A percentile compares a stretch with the other conserved stretches of the same genome.
phyloP scores from a whole-genome alignment of 1,139 yeast species.

The Kodamaea fungicola region DNA sequence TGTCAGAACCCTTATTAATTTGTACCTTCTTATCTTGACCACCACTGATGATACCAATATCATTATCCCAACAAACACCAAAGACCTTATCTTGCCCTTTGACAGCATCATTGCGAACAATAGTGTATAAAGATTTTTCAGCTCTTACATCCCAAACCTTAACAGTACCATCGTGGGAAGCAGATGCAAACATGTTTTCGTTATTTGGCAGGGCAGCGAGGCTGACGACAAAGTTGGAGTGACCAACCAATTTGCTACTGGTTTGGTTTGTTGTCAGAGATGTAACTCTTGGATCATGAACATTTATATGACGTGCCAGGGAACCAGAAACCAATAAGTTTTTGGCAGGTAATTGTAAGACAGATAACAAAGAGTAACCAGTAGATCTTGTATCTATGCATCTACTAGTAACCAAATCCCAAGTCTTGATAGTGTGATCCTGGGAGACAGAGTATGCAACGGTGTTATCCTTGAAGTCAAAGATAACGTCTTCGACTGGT shows the following conservation, averaged over 20 bases:
- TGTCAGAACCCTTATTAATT: conserved; percentile 60
- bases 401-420: conserved; percentile 87
- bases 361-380: conserved; percentile 78
- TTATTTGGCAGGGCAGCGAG: conserved; percentile 71
- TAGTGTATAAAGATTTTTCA: conserved; percentile 79
- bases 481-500: conserved; percentile 82
- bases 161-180: conserved; percentile 93
- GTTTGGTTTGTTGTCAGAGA: conserved; percentile 38
- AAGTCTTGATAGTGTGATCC: conserved; percentile 90
- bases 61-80: conserved; percentile 79
- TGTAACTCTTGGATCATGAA: conserved; percentile 79
- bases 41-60: conserved; percentile 84
- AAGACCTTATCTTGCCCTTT: conserved; percentile 62
- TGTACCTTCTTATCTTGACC: conserved; percentile 94
- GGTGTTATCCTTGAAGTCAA: conserved; percentile 67
- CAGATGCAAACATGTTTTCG: conserved; percentile 80
- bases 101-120: conserved; percentile 57
- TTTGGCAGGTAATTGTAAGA: conserved; percentile 61
- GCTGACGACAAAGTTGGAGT: conserved; percentile 83
- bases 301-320: conserved; percentile 89
- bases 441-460: conserved; percentile 94
- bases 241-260: conserved; percentile 75
- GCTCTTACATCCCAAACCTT: conserved; percentile 96
- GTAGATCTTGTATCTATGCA: conserved; percentile 87
- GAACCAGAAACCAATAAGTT: conserved; percentile 87